Evolutionary conservation across 208 protist genomes (phyloP).

Genomic region (Porcisia deanei): DNA sequence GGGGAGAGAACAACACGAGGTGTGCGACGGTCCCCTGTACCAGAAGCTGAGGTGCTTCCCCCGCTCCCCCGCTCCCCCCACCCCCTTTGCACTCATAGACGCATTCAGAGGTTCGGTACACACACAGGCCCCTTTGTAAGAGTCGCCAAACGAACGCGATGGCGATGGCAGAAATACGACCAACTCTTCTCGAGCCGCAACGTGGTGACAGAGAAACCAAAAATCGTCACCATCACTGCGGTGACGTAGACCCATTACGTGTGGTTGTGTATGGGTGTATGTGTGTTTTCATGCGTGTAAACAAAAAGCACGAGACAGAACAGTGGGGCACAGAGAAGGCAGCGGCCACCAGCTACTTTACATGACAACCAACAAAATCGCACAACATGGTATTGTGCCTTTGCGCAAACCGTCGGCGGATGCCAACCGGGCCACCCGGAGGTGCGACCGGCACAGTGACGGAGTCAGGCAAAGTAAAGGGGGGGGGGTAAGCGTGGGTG

Average conservation of each 20-base stretch:
- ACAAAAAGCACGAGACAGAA: no score
- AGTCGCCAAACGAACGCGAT: not conserved
- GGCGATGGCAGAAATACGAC: no score
- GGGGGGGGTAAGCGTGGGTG: not conserved
- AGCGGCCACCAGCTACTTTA: slow-evolving; percentile 1
- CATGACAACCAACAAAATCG: not conserved
- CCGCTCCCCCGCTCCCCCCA: no score
- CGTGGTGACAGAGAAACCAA: no score
- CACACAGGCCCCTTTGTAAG: not conserved
- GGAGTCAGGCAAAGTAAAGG: not conserved
- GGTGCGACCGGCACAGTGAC: not conserved
- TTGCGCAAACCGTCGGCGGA: not conserved
- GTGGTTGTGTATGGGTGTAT: no score
- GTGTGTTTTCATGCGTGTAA: no score
- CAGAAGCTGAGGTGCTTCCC: not conserved
- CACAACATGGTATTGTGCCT: not conserved
- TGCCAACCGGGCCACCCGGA: not conserved
- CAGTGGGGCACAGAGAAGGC: not conserved
- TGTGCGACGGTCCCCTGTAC: not conserved
- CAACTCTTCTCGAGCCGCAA: no score
- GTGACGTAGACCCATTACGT: no score
- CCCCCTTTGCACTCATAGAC: not conserved
- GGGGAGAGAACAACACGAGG: not conserved
- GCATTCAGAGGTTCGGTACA: not conserved
- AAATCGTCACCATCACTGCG: no score